Conservation (phyloP, 495 filamentous ascomycete species). For the Talaromyces thailandensis region DNA sequence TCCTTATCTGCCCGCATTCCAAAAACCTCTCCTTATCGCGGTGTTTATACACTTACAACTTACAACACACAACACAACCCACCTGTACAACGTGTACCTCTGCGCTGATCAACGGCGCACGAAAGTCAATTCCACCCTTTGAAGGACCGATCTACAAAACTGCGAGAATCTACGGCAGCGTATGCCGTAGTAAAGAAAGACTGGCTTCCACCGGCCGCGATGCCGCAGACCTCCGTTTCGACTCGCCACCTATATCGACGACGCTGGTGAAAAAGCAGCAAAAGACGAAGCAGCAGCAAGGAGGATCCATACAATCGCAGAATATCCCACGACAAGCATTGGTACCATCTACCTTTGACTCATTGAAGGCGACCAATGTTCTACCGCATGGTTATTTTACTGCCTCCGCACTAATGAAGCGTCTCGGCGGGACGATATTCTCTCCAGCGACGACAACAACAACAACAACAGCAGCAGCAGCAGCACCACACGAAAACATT, state of each 20-base stretch:
- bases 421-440: neutral
- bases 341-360: neutral
- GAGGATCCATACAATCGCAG: neutral
- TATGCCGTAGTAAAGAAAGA: constrained; percentile 7
- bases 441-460: constrained; percentile 1
- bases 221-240: constrained; percentile 2
- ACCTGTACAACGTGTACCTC: neutral
- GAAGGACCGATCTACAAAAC: neutral
- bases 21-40: neutral
- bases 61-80: neutral
- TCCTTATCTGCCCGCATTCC: neutral
- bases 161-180: constrained; percentile 4
- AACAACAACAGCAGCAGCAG: constrained; percentile 3
- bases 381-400: neutral
- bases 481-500: neutral
- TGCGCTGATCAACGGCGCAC: neutral
- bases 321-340: neutral
- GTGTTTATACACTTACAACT: neutral
- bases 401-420: neutral
- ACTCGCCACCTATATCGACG: neutral
- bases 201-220: constrained; percentile 9
- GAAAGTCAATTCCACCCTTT: neutral
- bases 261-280: neutral
- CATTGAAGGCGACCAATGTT: neutral
- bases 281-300: neutral